Evolutionary conservation across 129 eudicot genomes (phyloP).

Genomic region (Escallonia rubra): DNA sequence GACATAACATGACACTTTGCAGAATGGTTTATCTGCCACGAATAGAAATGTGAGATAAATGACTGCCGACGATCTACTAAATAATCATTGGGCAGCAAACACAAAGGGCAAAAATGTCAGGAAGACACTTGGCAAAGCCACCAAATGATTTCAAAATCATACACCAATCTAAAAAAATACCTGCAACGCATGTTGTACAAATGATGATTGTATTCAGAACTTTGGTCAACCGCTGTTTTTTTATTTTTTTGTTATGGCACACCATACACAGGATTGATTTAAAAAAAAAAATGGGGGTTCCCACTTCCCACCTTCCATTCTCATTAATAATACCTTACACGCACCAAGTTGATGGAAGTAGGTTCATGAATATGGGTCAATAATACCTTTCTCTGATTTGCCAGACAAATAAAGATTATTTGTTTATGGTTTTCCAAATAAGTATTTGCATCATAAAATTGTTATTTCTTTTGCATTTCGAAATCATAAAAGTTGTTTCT

Average conservation of each 20-base stretch:
- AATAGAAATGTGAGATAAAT: no score
- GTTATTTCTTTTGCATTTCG: no score
- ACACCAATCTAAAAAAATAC: no score
- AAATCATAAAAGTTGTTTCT: no score
- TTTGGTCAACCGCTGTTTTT: background rate
- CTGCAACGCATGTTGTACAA: slow-evolving; percentile 1
- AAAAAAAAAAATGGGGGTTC: background rate
- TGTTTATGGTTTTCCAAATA: background rate
- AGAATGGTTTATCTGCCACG: no score
- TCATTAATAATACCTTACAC: background rate
- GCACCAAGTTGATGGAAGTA: slow-evolving; percentile 9
- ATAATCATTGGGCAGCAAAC: no score
- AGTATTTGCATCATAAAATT: no score
- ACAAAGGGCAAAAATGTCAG: no score
- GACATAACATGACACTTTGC: no score
- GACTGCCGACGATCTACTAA: no score
- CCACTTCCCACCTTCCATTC: background rate
- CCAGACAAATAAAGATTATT: background rate
- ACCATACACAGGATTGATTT: background rate
- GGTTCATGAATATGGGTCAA: slow-evolving; percentile 9
- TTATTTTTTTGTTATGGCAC: background rate
- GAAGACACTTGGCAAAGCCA: no score
- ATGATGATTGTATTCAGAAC: background rate
- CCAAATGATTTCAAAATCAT: no score
- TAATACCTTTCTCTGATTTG: background rate